Evolutionary conservation across 1,139 yeast species (phyloP).

Genomic region (Blastobotrys elegans): DNA sequence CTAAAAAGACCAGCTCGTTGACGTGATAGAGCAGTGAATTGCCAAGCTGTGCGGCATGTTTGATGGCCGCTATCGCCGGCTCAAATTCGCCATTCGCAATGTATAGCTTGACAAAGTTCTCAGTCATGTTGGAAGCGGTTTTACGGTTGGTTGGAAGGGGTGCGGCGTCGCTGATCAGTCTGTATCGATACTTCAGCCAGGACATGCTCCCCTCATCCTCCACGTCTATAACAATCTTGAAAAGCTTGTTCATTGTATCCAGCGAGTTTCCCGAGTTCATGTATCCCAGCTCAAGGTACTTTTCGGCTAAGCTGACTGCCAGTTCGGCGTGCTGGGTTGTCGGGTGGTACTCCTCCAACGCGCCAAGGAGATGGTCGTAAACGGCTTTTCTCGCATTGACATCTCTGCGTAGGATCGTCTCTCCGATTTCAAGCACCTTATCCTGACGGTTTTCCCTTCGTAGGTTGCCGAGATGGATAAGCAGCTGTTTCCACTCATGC

Average conservation of each 20-base stretch:
- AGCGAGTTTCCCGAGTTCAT: constrained; percentile 5
- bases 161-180: constrained; percentile 1
- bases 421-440: constrained; percentile 13
- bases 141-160: constrained; percentile 5
- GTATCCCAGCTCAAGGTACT: constrained; percentile 13
- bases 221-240: constrained; percentile 13
- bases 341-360: constrained; percentile 13
- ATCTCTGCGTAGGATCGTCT: constrained; percentile 11
- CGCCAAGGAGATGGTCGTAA: constrained; percentile 5
- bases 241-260: constrained; percentile 15
- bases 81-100: constrained; percentile 25
- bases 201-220: constrained; percentile 16
- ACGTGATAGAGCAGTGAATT: constrained; percentile 21
- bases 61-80: constrained; percentile 24
- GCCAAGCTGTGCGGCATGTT: constrained; percentile 23
- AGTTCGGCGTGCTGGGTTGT: constrained; percentile 15
- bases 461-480: constrained; percentile 4
- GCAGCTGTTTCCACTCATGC: constrained; percentile 6
- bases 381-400: constrained; percentile 4
- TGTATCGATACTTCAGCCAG: constrained; percentile 16
- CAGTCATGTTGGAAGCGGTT: constrained; percentile 2
- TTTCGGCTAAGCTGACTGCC: constrained; percentile 12
- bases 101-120: constrained; percentile 22
- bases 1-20: constrained; percentile 29
- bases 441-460: constrained; percentile 8